Evolutionary conservation across 2,329 filamentous ascomycete species (phyloP).

Genomic region (Didymella sp.): DNA sequence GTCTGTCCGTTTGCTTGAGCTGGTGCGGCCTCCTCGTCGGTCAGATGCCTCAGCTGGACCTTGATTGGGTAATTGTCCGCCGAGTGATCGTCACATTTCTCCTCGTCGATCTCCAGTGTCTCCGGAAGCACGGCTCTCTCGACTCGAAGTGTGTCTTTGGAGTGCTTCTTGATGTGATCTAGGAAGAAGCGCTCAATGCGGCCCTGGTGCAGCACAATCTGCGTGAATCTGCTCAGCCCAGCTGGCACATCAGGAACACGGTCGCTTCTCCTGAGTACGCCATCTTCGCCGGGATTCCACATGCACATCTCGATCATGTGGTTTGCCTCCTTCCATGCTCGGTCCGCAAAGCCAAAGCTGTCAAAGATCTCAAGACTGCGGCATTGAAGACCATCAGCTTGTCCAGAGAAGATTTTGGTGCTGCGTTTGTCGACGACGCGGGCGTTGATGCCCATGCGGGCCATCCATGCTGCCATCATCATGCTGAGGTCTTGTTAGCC

Average conservation of each 20-base stretch:
- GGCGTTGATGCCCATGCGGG: slow-evolving; percentile 49
- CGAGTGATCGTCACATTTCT: slow-evolving; percentile 56
- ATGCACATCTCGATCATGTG: slow-evolving; percentile 68
- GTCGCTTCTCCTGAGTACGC: slow-evolving; percentile 64
- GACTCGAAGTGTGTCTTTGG: slow-evolving; percentile 58
- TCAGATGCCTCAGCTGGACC: slow-evolving; percentile 64
- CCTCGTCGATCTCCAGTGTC: slow-evolving; percentile 62
- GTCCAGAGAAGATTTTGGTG: slow-evolving; percentile 51
- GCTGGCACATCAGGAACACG: slow-evolving; percentile 68
- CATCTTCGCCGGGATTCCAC: slow-evolving; percentile 66
- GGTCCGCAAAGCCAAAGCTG: slow-evolving; percentile 70
- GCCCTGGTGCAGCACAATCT: slow-evolving; percentile 74
- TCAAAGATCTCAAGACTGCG: slow-evolving; percentile 59
- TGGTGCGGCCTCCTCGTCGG: slow-evolving; percentile 64
- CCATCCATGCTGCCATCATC: slow-evolving; percentile 54
- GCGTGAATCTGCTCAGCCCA: slow-evolving; percentile 67
- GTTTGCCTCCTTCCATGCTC: slow-evolving; percentile 70
- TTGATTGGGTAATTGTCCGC: slow-evolving; percentile 64
- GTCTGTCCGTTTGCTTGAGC: slow-evolving; percentile 49
- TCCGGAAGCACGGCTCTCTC: slow-evolving; percentile 68
- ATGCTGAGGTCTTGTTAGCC: slow-evolving; percentile 27
- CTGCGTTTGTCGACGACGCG: slow-evolving; percentile 53
- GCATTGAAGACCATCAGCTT: slow-evolving; percentile 53
- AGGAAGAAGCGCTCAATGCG: slow-evolving; percentile 72
- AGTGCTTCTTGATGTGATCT: slow-evolving; percentile 64